A percentile compares a stretch with the other conserved stretches of the same genome.
phyloP scores from a whole-genome alignment of 169 alveolate species.

The Cardiosporidium cionae region DNA sequence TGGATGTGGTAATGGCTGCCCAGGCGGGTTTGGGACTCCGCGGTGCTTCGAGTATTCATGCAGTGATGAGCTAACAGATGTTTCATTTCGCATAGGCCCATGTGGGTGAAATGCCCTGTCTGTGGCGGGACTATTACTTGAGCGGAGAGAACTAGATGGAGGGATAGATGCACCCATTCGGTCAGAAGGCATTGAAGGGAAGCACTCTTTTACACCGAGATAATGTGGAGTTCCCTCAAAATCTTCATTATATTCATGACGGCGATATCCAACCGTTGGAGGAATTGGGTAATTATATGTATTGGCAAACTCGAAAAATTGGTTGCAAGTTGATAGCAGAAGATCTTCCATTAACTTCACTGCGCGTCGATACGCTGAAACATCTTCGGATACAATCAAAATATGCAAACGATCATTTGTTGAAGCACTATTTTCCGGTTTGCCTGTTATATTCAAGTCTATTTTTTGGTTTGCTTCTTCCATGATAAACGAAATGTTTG shows the following conservation, averaged over 20 bases:
- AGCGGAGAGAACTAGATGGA: no score
- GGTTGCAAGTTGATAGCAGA: background rate
- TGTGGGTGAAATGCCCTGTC: no score
- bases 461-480: constrained; percentile 53
- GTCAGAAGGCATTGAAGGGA: no score
- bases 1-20: no score
- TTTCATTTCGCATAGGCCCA: no score
- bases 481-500: constrained; percentile 56
- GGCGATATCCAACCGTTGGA: background rate
- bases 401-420: background rate
- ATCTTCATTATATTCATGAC: background rate
- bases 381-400: background rate
- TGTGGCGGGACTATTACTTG: no score
- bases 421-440: background rate
- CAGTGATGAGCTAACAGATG: no score
- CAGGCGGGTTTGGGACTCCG: no score
- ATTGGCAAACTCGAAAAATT: background rate
- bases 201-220: no score
- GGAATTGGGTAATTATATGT: background rate
- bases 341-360: background rate
- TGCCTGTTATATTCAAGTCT: constrained; percentile 55
- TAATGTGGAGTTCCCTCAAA: no score
- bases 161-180: no score
- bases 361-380: background rate
- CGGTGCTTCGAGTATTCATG: no score